Base-by-base conservation (phyloP, 1,284 basidiomycete genomes). In the Apiotrichum sp. region DNA sequence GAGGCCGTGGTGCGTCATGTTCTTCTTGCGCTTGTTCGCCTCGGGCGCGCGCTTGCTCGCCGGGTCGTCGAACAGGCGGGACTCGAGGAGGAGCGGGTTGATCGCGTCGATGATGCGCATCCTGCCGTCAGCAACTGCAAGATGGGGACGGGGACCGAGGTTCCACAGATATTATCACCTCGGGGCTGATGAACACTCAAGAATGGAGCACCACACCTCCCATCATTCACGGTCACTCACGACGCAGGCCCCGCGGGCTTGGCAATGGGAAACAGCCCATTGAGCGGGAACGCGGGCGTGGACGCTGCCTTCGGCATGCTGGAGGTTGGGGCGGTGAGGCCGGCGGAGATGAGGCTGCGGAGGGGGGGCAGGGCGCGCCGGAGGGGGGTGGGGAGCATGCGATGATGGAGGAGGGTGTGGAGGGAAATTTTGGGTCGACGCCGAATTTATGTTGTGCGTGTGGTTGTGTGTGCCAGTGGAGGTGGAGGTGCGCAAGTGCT, bases 61-160 rank as follows among this genome's bases (percentile, higher is more conserved):
- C 9, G 32, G 22, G 7, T 75, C 83, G 10, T 87, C 82, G 69
- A 99, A 98, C 6, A 98, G 78, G 16, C 81, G 81, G 1, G 93
- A 98, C 47, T 82, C 82, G 43, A 82, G 79, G 39, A 96, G 77
- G 7, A 98, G 80, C 33, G 83, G 81, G 68, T 97, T 95, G 58
- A 98, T 79, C 57, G 86, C 81, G 70, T 96, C 90, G 52, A 98
- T 83, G 40, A 97, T 75, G 38, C 86, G 80, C 95, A 98, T 98
- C 38, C 91, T 93, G 53, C 3, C 4, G 35, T 33, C n/a, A 40
- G n/a, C 10, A 42, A 29, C 11, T 38, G 36, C 22, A 6, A 6
- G 9, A 13, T 3, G 33, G 14, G 44, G 31, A 14, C 8, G 31
- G 31, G 8, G 40, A 6, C 6, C 10, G 40, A 22, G 22, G 22